Evolutionary conservation across 371 early-diverging fungal genomes (phyloP).

Genomic region (Syncephalastrum monosporum): DNA sequence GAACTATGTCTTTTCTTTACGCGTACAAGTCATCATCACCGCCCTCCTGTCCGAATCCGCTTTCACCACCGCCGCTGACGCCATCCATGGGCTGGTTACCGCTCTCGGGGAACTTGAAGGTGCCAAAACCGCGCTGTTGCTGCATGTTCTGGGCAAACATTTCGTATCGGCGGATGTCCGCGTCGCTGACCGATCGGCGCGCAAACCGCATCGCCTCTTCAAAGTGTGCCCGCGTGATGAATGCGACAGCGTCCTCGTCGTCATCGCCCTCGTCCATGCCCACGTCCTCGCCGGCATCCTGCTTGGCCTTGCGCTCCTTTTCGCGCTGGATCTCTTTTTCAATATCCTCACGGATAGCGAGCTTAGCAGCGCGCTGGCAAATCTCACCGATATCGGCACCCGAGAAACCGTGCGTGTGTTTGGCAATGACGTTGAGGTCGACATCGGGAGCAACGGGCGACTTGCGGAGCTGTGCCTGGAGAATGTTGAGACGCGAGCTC

Average conservation of each 20-base stretch:
- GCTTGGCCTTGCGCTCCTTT: constrained; percentile 68
- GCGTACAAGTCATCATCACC: constrained; percentile 60
- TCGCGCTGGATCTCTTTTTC: constrained; percentile 85
- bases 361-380: constrained; percentile 99
- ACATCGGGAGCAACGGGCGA: constrained; percentile 91
- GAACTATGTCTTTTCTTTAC: constrained; percentile 24
- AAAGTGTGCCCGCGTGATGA: constrained; percentile 95
- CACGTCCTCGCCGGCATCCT: constrained; percentile 62
- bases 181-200: constrained; percentile 95
- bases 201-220: constrained; percentile 98
- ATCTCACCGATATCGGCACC: constrained; percentile 99
- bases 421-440: constrained; percentile 87
- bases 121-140: constrained; percentile 88
- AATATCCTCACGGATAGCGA: constrained; percentile 99
- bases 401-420: constrained; percentile 95
- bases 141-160: constrained; percentile 98
- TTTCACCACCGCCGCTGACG: constrained; percentile 29
- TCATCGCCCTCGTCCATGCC: constrained; percentile 85
- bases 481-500: constrained; percentile 84
- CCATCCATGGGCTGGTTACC: constrained; percentile 37
- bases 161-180: constrained; percentile 98
- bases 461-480: constrained; percentile 95
- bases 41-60: constrained; percentile 46
- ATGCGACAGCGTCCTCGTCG: constrained; percentile 81
- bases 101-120: constrained; percentile 94